phyloP scores from a whole-genome alignment of 1,284 basidiomycete genomes.

The Ganoderma multipileum region DNA sequence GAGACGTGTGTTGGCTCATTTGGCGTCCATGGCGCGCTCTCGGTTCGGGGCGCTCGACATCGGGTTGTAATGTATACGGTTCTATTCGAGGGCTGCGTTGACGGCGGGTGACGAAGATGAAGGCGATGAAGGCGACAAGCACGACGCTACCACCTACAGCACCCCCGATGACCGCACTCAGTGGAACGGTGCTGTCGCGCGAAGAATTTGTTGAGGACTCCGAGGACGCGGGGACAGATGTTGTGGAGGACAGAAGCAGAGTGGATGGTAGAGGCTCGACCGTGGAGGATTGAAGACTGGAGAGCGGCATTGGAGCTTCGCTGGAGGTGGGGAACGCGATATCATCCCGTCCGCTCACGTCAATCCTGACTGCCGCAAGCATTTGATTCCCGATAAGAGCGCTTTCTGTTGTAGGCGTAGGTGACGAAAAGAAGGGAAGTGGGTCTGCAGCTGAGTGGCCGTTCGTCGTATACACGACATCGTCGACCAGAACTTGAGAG shows the following conservation, averaged over 20 bases:
- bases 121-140: neutral
- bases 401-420: neutral
- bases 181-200: neutral
- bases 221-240: neutral
- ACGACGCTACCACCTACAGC: constrained; percentile 2
- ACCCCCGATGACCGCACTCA: neutral
- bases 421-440: too few relatives aligned
- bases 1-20: neutral
- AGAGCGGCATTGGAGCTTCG: neutral
- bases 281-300: neutral
- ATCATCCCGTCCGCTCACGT: neutral
- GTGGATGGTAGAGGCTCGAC: neutral
- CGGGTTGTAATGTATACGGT: neutral
- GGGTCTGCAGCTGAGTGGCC: neutral
- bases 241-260: neutral
- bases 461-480: neutral
- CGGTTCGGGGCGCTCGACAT: neutral
- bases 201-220: neutral
- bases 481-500: neutral
- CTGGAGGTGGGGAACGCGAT: neutral
- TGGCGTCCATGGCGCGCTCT: neutral
- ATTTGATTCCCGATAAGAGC: neutral
- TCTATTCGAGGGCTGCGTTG: neutral
- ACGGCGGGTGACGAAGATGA: neutral
- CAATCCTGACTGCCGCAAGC: neutral